Conservation (phyloP, 73 alveolate species). For the Uronychia binucleata region DNA sequence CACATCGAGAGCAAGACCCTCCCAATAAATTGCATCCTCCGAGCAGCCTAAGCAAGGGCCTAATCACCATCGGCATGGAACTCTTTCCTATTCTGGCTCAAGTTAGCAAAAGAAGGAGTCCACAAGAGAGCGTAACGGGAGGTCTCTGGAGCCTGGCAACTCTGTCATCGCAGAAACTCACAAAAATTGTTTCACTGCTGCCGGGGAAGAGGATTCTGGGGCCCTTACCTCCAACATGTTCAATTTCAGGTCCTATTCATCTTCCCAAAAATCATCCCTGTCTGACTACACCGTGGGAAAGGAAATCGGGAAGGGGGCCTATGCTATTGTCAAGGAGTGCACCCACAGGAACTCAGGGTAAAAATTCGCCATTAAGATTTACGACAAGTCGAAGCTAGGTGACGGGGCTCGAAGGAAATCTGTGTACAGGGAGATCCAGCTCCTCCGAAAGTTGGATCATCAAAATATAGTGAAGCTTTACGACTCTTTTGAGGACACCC, state of each 20-base stretch:
- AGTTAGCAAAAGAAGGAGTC: background rate
- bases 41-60: no score
- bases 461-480: slow-evolving; percentile 84
- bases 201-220: no score
- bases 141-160: background rate
- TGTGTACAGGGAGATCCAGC: slow-evolving; percentile 71
- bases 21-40: no score
- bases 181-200: no score
- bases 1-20: no score
- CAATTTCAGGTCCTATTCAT: background rate
- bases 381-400: slow-evolving; percentile 73
- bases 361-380: slow-evolving; percentile 72
- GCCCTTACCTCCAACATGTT: background rate
- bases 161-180: no score
- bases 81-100: background rate
- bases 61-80: no score
- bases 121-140: background rate
- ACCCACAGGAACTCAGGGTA: slow-evolving; percentile 68
- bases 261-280: background rate
- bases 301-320: slow-evolving; percentile 89
- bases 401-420: slow-evolving; percentile 71
- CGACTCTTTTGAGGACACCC: slow-evolving; percentile 83
- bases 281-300: slow-evolving; percentile 68
- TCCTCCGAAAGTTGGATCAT: slow-evolving; percentile 81
- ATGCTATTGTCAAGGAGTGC: slow-evolving; percentile 88